Percentiles rank a stretch among this genome's conserved stretches.
These are phyloP conservation scores for Artemisia annua DNA, from an alignment of 129 eudicot species.

Conservation along the genomic window DNA sequence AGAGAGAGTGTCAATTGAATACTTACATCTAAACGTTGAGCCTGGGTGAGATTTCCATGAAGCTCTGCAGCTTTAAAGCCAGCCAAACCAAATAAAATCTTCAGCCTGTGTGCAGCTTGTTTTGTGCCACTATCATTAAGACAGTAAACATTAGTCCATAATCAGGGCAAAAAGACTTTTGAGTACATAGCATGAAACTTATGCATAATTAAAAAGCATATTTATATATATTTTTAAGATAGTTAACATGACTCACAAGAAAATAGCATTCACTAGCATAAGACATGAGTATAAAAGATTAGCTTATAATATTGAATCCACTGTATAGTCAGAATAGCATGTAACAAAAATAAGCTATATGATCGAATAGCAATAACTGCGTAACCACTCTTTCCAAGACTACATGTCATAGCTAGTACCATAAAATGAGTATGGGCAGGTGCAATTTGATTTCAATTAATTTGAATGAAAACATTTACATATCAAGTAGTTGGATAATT, in stretches of 20 bases:
- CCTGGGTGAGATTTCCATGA: too few relatives aligned
- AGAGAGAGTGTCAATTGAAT: too few relatives aligned
- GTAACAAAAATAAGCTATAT: not conserved
- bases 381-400: too few relatives aligned
- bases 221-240: not conserved
- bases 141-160: constrained; percentile 16
- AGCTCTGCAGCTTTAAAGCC: too few relatives aligned
- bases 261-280: not conserved
- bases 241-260: not conserved
- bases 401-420: too few relatives aligned
- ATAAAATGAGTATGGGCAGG: too few relatives aligned
- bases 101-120: constrained; percentile 89
- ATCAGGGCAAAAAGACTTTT: not conserved
- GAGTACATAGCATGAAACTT: constrained; percentile 6
- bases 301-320: too few relatives aligned
- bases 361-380: too few relatives aligned
- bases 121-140: constrained; percentile 70
- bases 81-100: constrained; percentile 4
- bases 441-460: not conserved
- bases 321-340: not conserved
- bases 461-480: too few relatives aligned
- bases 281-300: too few relatives aligned
- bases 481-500: not conserved
- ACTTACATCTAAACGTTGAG: too few relatives aligned
- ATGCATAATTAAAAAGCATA: not conserved